Evolutionary conservation across 2,329 filamentous ascomycete species (phyloP), one percentile per base, ranked within the genome.

Genomic region (Chaetomiaceae sp.): DNA sequence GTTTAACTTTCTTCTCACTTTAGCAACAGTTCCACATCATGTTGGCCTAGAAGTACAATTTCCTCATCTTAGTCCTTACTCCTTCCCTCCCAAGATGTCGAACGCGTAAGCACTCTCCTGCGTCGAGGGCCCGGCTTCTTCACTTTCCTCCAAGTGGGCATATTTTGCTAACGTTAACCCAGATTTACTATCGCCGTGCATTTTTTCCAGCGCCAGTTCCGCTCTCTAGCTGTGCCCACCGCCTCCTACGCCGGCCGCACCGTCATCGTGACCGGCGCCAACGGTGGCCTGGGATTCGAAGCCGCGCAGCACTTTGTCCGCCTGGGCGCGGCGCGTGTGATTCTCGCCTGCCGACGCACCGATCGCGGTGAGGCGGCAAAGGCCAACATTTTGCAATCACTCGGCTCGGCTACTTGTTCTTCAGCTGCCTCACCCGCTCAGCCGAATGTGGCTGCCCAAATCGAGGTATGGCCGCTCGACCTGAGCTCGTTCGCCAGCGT

Each of bases 401-500:
- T 38, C 26, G 20, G 14, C 22, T 56, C 60, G 17, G 60, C 62
- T 11, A 5, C 30, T 8, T 9, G 10, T 15, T 15, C 30, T 8
- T 15, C 30, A 10, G 48, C 18, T 19, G 48, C 22, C n/a, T n/a
- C n/a, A n/a, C n/a, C n/a, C n/a, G n/a, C n/a, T n/a, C n/a, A n/a
- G n/a, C n/a, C n/a, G 32, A 59, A 45, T n/a, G 56, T 47, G 3
- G 59, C n/a, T n/a, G n/a, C n/a, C n/a, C n/a, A n/a, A n/a, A n/a
- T 75, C 26, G 63, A 76, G 35, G 72, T 77, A 11, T 79, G 74
- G 74, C 44, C 63, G 10, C 54, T 79, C 4, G 75, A 79, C 54
- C 65, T 78, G 53, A 56, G 54, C 12, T 68, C 63, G 15, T 74
- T 73, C 53, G 65, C 67, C 3, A 73, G 67, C 26, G 66, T 78